phyloP scores from a whole-genome alignment of 2,329 filamentous ascomycete genomes.

The Trichoderma sp. region DNA sequence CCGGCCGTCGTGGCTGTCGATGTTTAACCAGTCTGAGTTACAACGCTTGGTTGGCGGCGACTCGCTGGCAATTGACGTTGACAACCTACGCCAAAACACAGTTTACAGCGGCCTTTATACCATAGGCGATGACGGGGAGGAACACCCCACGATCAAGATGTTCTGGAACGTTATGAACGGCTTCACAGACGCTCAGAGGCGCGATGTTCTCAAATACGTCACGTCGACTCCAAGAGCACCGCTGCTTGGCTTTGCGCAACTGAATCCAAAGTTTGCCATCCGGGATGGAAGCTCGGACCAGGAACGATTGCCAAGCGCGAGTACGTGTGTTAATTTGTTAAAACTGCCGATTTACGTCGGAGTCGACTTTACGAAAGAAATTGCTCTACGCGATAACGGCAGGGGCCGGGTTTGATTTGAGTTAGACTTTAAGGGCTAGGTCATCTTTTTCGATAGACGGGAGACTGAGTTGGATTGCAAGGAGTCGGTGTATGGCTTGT shows the following conservation, averaged over 20 bases:
- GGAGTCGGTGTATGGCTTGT: background rate
- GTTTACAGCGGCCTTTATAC: constrained; percentile 84
- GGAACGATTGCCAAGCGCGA: constrained; percentile 87
- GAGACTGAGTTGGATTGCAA: background rate
- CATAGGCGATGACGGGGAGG: constrained; percentile 82
- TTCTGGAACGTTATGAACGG: constrained; percentile 90
- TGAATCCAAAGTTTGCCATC: constrained; percentile 87
- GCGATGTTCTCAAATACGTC: constrained; percentile 92
- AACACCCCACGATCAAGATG: constrained; percentile 81
- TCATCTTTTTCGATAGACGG: background rate
- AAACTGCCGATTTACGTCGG: constrained; percentile 83
- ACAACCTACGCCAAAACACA: constrained; percentile 82
- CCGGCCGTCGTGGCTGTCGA: constrained; percentile 87
- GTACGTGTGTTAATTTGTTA: constrained; percentile 92
- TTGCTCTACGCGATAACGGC: constrained; percentile 86
- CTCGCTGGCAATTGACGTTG: constrained; percentile 79
- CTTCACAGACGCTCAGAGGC: constrained; percentile 73
- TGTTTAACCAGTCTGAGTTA: constrained; percentile 97
- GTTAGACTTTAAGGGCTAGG: constrained; percentile 39
- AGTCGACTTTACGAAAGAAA: constrained; percentile 70
- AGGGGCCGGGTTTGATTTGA: constrained; percentile 89
- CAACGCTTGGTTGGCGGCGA: constrained; percentile 93
- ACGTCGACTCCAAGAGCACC: constrained; percentile 91
- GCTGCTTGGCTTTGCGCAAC: constrained; percentile 80
- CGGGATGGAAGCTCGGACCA: constrained; percentile 63